Base-by-base conservation (phyloP, 495 filamentous ascomycete genomes). In the Penicillium steckii region DNA sequence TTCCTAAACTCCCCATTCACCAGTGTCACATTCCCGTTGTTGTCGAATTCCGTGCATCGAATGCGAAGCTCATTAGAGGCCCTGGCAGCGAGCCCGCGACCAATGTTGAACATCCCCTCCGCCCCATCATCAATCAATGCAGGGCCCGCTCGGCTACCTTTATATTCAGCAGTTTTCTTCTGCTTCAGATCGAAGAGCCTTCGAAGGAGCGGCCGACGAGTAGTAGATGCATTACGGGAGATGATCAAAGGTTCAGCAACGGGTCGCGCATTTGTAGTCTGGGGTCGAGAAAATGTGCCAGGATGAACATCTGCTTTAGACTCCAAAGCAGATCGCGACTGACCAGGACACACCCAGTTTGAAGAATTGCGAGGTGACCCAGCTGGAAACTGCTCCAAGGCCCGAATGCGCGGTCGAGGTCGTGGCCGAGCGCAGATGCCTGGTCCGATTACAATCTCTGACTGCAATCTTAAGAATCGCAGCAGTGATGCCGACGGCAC, bases 1-100 rank as follows among this genome's bases (percentile, higher is more conserved):
- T 97, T 98, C 71, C 92, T 93, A 69, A 96, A 96, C 68, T 98
- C 94, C 45, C 92, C 92, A 69, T 91, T 94, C 8, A 95, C 86
- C 42, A 96, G 78, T n/a, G 90, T 94, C 30, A 96, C 90, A 51
- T 95, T 85, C n/a, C 94, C 94, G 61, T 89, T 87, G 57, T 86
- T 85, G 59, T 97, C 91, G 57, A 97, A 89, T 69, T 98, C 94
- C 1, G 94, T 98, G 62, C 94, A 98, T 49, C 94, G 80, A 58
- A 98, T 70, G 54, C 86, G 83, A 29, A 89, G 78, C 67, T 95
- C 91, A 53, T 91, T 86, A 8, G 85, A 81, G 1, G 88, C 82
- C 68, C 89, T 93, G 5, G 81, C 79, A 18, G 81, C 77, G 44
- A 91, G 68, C 19, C 77, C 77, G 27, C 89, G 78, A 45, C 83